Evolutionary conservation across 1,284 basidiomycete species (phyloP).

Genomic region (Ceratobasidium sp.): DNA sequence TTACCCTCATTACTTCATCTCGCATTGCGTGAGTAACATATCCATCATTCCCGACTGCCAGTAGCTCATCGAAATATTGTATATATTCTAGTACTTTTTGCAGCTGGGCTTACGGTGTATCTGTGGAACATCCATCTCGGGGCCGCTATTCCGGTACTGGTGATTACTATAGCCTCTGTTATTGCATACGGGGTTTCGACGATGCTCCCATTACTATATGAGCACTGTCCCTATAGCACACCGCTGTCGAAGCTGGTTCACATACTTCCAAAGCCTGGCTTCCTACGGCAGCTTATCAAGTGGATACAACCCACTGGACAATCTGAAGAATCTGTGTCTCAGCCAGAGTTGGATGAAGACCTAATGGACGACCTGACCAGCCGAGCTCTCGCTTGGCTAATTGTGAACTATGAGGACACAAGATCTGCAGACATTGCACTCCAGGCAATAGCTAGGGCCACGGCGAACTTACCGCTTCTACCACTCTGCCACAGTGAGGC

Average conservation of each 20-base stretch:
- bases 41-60: neutral
- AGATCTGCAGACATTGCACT: slow-evolving; percentile 19
- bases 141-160: neutral
- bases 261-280: neutral
- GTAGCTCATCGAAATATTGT: neutral
- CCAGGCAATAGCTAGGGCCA: slow-evolving; percentile 33
- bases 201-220: neutral
- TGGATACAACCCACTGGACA: neutral
- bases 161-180: neutral
- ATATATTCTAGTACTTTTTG: slow-evolving; percentile 3
- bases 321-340: neutral
- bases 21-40: slow-evolving; percentile 12
- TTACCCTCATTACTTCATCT: slow-evolving; percentile 29
- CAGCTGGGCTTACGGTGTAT: slow-evolving; percentile 2
- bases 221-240: slow-evolving; percentile 21
- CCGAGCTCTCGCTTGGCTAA: slow-evolving; percentile 23
- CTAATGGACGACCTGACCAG: slow-evolving; percentile 17
- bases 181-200: neutral
- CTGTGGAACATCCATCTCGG: slow-evolving; percentile 7
- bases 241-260: neutral
- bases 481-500: neutral
- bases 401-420: slow-evolving; percentile 12
- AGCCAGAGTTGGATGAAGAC: neutral
- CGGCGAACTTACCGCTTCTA: neutral
- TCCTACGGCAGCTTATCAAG: neutral